Percentiles rank a stretch among this genome's conserved stretches.
Evolutionary conservation across 805 yeast genomes (phyloP).

Genomic region (Saccharomycopsis fibuligera): DNA sequence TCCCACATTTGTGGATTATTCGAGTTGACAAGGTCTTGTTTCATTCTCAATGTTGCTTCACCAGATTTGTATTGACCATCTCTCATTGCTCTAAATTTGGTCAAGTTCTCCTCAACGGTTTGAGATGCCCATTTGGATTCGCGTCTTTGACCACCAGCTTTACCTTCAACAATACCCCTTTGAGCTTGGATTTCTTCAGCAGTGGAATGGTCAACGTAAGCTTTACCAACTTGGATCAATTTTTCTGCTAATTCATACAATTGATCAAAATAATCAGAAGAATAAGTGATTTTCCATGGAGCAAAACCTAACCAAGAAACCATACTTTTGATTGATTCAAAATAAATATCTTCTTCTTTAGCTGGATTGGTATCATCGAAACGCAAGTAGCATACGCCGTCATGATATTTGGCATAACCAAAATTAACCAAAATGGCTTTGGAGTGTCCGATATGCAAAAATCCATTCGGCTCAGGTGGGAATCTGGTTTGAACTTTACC

Average conservation of each 20-base stretch:
- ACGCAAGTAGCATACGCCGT: constrained; percentile 86
- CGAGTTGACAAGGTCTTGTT: constrained; percentile 70
- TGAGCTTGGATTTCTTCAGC: constrained; percentile 84
- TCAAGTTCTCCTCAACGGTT: constrained; percentile 66
- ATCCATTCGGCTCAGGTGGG: constrained; percentile 99
- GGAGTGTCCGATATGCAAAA: constrained; percentile 93
- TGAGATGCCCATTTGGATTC: constrained; percentile 74
- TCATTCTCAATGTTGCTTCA: constrained; percentile 93
- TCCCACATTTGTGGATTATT: constrained; percentile 99
- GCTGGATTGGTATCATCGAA: constrained; percentile 98
- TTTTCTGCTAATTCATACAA: constrained; percentile 85
- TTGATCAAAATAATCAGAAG: constrained; percentile 90
- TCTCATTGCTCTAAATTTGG: constrained; percentile 83
- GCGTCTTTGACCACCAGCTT: constrained; percentile 86
- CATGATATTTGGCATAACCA: constrained; percentile 86
- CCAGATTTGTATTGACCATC: constrained; percentile 87
- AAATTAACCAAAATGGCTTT: constrained; percentile 97
- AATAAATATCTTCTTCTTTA: constrained; percentile 92
- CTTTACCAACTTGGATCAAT: constrained; percentile 62
- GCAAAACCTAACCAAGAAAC: constrained; percentile 89
- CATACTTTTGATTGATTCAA: constrained; percentile 76
- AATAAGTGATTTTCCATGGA: constrained; percentile 93
- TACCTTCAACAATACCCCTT: constrained; percentile 91
- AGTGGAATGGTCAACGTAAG: constrained; percentile 91
- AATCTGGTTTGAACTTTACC: constrained; percentile 90